Base-by-base conservation (phyloP, 2,329 filamentous ascomycete species). In the Cladosporium austrohemisphaericum region DNA sequence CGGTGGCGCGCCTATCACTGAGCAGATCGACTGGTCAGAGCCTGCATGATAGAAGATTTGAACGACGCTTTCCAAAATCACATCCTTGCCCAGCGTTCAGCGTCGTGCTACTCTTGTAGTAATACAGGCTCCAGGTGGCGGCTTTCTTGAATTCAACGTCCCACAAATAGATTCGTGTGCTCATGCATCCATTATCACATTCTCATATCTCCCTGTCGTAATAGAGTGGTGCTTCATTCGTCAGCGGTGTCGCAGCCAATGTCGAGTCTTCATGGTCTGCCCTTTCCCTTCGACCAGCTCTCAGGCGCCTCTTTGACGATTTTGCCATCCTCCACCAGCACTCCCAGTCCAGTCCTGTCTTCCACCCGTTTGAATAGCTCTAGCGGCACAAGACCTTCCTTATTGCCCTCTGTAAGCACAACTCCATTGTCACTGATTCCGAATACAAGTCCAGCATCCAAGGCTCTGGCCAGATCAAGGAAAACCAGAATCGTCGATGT, bases 1-100 rank as follows among this genome's bases (percentile, higher is more conserved):
- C 50, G 79, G 80, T 51, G 80, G 76, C 19, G 83, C 83, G 45
- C 79, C 85, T 54, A 77, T 94, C 14, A 85, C 86, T 65, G 93
- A 98, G 64, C 91, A 97, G 71, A 90, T 97, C 51, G 94, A 96
- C 73, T 98, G 93, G 93, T 85, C 87, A 23, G 93, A 98, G 71
- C 84, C 89, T 49, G 58, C 64, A 41, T 71, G 46, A 49, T 38
- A 11, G 44, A 31, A 31, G 40, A n/a, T 9, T 19, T 45, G 29
- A n/a, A n/a, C 7, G 19, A 22, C 7, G 33, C 35, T 26, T 22
- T 14, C 9, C 11, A 20, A 13, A 36, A 36, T 28, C 11, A 19
- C 13, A 28, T 5, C 16, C 7, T 28, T 7, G 25, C 32, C 16
- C 25, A 22, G 44, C 44, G 44, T 47, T 47, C 19, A 38, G 44